These are phyloP conservation scores for Teratosphaeria gauchensis DNA, from an alignment of 2,329 filamentous ascomycete species.

Conservation along the genomic window DNA sequence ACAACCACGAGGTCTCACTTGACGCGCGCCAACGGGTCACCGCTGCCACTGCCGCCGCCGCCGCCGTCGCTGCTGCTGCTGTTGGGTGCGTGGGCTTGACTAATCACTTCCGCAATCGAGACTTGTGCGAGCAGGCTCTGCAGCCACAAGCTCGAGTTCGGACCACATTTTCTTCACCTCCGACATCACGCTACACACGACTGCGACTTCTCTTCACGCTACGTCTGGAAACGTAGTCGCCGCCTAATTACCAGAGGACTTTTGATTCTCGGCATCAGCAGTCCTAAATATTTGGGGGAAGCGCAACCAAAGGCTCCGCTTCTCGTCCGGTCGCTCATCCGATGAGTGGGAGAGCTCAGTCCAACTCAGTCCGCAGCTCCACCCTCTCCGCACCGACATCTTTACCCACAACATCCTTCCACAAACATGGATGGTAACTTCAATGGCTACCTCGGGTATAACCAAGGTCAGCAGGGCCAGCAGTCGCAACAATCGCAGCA, in stretches of 20 bases:
- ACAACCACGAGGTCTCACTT: background rate
- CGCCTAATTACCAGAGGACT: background rate
- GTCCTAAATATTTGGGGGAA: background rate
- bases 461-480: conserved; percentile 4
- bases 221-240: background rate
- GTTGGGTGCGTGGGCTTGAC: background rate
- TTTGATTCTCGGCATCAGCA: background rate
- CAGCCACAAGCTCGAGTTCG: background rate
- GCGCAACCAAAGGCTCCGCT: background rate
- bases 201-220: background rate
- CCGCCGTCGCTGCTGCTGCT: background rate
- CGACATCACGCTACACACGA: background rate
- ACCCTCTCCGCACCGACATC: conserved; percentile 8
- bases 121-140: background rate
- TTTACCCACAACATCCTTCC: conserved; percentile 1
- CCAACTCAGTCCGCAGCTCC: conserved; percentile 7
- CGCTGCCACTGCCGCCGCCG: background rate
- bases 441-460: conserved; percentile 6
- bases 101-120: background rate
- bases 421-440: conserved; percentile 8
- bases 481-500: conserved; percentile 10
- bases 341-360: conserved; percentile 4
- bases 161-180: background rate
- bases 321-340: conserved; percentile 5
- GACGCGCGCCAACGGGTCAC: background rate